Evolutionary conservation across 345 rosid species (phyloP).

Genomic region (Eucalyptus sp.): DNA sequence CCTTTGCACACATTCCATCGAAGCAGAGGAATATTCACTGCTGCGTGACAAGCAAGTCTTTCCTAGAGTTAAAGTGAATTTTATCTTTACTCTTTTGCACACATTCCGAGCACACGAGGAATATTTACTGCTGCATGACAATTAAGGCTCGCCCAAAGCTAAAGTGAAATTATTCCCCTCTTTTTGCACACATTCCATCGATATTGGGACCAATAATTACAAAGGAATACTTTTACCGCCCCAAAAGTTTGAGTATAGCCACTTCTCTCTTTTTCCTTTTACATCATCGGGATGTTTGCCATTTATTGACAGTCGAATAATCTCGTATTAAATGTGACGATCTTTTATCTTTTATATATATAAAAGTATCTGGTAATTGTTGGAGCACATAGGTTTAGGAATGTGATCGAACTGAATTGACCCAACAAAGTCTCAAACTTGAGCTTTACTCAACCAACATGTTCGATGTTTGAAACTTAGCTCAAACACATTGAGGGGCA

Average conservation of each 20-base stretch:
- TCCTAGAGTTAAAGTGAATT: not conserved
- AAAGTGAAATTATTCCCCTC: not conserved
- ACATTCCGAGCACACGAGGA: not conserved
- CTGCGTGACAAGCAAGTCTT: not conserved
- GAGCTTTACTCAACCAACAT: not conserved
- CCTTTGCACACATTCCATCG: not conserved
- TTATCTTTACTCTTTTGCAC: not conserved
- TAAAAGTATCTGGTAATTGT: not conserved
- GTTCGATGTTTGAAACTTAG: not conserved
- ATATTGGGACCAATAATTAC: not conserved
- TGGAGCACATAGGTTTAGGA: not conserved
- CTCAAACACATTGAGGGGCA: not conserved
- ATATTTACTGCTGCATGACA: not conserved
- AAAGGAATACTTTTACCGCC: not conserved
- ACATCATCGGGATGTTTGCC: not conserved
- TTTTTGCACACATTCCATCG: not conserved
- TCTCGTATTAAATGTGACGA: not conserved
- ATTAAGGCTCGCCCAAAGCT: not conserved
- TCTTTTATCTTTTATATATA: not conserved
- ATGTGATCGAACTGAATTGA: not conserved
- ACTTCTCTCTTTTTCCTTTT: not conserved
- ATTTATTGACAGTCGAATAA: not conserved
- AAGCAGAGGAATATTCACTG: not conserved
- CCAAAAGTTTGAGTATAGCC: not conserved
- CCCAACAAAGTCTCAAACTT: not conserved